phyloP scores from a whole-genome alignment of 495 filamentous ascomycete genomes.

The Trichoderma parareesei region DNA sequence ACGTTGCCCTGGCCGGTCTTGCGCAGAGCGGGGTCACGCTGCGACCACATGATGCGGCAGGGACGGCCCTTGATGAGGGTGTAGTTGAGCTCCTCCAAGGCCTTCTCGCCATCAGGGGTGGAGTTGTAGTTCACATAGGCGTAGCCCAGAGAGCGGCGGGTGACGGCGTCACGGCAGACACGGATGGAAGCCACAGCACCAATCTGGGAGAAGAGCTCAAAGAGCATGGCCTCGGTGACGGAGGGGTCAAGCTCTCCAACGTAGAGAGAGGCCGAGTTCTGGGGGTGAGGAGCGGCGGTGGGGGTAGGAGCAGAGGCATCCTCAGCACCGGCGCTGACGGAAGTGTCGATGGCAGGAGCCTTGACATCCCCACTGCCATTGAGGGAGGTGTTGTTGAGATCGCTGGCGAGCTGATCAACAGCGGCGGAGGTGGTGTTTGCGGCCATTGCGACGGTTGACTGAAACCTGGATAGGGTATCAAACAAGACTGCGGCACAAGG shows the following conservation, averaged over 20 bases:
- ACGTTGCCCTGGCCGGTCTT: slow-evolving; percentile 99
- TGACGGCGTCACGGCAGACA: slow-evolving; percentile 98
- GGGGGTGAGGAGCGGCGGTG: slow-evolving; percentile 60
- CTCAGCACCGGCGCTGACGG: slow-evolving; percentile 43
- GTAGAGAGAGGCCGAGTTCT: slow-evolving; percentile 95
- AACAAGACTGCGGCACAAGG: slow-evolving; percentile 10
- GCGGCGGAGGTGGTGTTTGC: slow-evolving; percentile 51
- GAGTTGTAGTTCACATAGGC: slow-evolving; percentile 99
- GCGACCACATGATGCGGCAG: slow-evolving; percentile 99
- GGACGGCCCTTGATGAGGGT: slow-evolving; percentile 97
- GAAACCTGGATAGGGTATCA: not conserved
- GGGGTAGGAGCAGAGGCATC: slow-evolving; percentile 59
- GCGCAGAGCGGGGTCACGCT: slow-evolving; percentile 96
- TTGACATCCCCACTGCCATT: slow-evolving; percentile 54
- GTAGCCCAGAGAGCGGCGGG: slow-evolving; percentile 96
- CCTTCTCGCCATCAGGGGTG: slow-evolving; percentile 90
- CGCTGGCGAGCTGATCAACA: slow-evolving; percentile 62
- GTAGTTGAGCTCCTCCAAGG: slow-evolving; percentile 98
- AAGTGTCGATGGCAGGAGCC: slow-evolving; percentile 59
- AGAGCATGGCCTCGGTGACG: slow-evolving; percentile 99
- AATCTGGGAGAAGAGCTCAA: slow-evolving; percentile 99
- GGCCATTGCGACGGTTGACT: slow-evolving; percentile 48
- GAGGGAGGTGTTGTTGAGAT: slow-evolving; percentile 51
- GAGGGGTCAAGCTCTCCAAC: slow-evolving; percentile 96
- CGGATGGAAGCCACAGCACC: slow-evolving; percentile 98